These are phyloP conservation scores for Aspergillus ustus DNA, from an alignment of 2,329 filamentous ascomycete genomes.

Conservation along the genomic window DNA sequence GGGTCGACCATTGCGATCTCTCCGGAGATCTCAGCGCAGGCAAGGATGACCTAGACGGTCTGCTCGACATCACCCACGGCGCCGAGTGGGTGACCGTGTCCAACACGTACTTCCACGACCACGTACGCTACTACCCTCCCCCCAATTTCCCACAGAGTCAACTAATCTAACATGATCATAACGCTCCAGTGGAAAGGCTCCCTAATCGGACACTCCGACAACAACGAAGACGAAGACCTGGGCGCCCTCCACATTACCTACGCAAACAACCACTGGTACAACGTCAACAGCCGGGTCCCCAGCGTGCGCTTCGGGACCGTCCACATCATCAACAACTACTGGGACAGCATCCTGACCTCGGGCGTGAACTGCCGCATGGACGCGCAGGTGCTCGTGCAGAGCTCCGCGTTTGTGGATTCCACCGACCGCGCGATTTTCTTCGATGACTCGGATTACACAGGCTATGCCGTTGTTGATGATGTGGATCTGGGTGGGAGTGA, in stretches of 20 bases:
- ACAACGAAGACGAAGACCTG: constrained; percentile 61
- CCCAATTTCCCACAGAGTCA: too few relatives aligned
- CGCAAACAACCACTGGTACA: constrained; percentile 68
- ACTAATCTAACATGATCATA: too few relatives aligned
- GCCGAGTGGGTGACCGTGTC: constrained; percentile 62
- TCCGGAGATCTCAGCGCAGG: constrained; percentile 62
- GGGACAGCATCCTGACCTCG: constrained; percentile 46
- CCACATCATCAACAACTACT: constrained; percentile 64
- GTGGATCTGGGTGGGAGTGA: constrained; percentile 54
- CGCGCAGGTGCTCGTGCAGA: constrained; percentile 63
- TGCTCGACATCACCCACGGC: constrained; percentile 67
- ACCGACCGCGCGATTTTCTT: constrained; percentile 51
- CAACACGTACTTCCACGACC: constrained; percentile 59
- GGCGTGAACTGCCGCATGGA: constrained; percentile 63
- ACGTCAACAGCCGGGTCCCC: constrained; percentile 67
- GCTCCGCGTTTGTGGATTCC: constrained; percentile 55
- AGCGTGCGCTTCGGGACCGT: constrained; percentile 69
- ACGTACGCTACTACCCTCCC: too few relatives aligned
- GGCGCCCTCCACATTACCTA: constrained; percentile 68
- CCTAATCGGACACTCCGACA: constrained; percentile 63
- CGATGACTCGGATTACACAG: constrained; percentile 46
- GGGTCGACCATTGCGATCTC: constrained; percentile 71
- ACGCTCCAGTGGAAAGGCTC: constrained; percentile 59
- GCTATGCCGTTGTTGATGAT: constrained; percentile 44
- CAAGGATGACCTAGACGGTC: constrained; percentile 73